Conservation (phyloP, 2,329 filamentous ascomycete genomes). For the Kalmusia sp. region DNA sequence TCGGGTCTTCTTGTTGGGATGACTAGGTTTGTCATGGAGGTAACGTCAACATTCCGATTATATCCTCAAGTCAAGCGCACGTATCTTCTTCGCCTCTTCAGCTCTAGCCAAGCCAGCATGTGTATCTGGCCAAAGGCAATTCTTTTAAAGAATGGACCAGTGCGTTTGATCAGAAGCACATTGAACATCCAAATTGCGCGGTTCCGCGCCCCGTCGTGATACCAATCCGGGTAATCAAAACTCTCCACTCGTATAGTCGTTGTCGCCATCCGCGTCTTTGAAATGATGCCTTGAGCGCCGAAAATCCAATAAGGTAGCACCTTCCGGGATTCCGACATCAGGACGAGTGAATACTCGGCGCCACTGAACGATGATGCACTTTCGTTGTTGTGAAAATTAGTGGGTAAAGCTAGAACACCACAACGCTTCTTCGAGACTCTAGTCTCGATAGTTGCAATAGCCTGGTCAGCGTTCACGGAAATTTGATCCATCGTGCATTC, state of each 20-base stretch:
- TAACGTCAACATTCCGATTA: no score
- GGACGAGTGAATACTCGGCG: background rate
- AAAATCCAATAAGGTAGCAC: background rate
- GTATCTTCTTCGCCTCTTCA: background rate
- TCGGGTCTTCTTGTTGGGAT: no score
- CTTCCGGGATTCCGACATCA: background rate
- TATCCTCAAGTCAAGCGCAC: background rate
- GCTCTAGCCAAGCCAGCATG: background rate
- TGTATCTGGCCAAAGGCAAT: background rate
- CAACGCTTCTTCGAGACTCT: background rate
- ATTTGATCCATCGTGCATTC: background rate
- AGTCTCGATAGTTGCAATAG: background rate
- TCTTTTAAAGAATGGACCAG: background rate
- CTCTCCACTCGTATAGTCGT: background rate
- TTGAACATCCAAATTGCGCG: background rate
- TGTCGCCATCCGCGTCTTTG: background rate
- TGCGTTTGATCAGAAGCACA: background rate
- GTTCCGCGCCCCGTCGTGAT: background rate
- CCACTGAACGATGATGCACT: background rate
- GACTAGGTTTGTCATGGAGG: no score
- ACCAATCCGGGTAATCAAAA: background rate
- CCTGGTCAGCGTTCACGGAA: background rate
- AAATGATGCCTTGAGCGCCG: background rate
- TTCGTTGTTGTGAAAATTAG: background rate
- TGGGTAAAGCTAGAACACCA: background rate